Evolutionary conservation across 257 asterid species (phyloP).

Genomic region (Paraleonurus japonicus): DNA sequence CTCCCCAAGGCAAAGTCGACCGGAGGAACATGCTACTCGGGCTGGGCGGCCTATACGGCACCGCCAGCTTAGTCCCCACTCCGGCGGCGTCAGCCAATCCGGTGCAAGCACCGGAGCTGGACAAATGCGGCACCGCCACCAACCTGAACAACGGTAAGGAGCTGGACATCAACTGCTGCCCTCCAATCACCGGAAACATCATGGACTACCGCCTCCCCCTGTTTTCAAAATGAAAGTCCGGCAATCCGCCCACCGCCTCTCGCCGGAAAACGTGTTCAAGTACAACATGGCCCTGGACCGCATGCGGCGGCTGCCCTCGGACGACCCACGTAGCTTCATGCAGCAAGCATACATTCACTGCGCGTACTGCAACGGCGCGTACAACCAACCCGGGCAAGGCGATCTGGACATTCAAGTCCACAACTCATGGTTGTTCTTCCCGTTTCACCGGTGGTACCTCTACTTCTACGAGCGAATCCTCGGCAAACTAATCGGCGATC

Average conservation of each 20-base stretch:
- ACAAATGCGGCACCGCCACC: slow-evolving; percentile 22
- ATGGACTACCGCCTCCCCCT: slow-evolving; percentile 22
- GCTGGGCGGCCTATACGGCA: slow-evolving; percentile 23
- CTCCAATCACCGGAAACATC: slow-evolving; percentile 12
- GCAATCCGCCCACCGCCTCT: slow-evolving; percentile 30
- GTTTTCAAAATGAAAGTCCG: slow-evolving; percentile 23
- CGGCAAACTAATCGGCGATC: slow-evolving; percentile 36
- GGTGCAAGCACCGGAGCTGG: slow-evolving; percentile 18
- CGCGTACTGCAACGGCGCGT: slow-evolving; percentile 43
- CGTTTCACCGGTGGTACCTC: slow-evolving; percentile 44
- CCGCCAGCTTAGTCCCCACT: slow-evolving; percentile 14
- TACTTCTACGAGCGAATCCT: slow-evolving; percentile 43
- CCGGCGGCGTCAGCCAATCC: slow-evolving; percentile 22
- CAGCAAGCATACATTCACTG: slow-evolving; percentile 40
- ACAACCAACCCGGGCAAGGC: slow-evolving; percentile 33
- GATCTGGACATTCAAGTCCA: slow-evolving; percentile 31
- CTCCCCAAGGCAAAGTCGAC: slow-evolving; percentile 13
- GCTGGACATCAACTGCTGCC: slow-evolving; percentile 35
- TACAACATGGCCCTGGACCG: slow-evolving; percentile 30
- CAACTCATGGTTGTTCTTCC: slow-evolving; percentile 42
- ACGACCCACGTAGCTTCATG: slow-evolving; percentile 32
- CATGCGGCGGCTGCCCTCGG: slow-evolving; percentile 28
- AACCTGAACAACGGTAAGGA: slow-evolving; percentile 6
- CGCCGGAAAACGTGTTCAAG: slow-evolving; percentile 26
- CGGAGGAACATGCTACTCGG: slow-evolving; percentile 32